Base-by-base conservation (phyloP, 306 rosid genomes). In the Datisca glomerata region DNA sequence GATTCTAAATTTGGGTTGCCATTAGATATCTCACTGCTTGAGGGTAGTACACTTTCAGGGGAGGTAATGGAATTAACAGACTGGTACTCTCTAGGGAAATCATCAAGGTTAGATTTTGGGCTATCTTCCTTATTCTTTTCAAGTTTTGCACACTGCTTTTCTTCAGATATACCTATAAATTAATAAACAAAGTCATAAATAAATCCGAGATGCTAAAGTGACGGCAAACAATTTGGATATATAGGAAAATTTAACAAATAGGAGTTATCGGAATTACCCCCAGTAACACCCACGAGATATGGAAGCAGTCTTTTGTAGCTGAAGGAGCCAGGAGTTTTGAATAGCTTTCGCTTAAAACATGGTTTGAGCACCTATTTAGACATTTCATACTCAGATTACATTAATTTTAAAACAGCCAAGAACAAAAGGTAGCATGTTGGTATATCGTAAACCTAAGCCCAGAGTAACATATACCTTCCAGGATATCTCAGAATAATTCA, bases 251-350 rank as follows among this genome's bases (percentile, higher is more conserved):
- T 18, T 10, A 23, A 53, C 25, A 24, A 2, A 11, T 2, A 27
- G 25, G 22, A 52, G 47, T 24, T 44, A n/a, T n/a, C n/a, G 58
- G 73, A 53, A 33, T 55, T 21, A 35, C 53, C 69, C 47, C 60
- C 40, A 3, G 25, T 11, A 20, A 60, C 42, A 34, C 64, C 61
- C 73, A 40, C 58, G 16, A 83, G 54, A 66, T n/a, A 81, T 4
- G 91, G 83, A 51, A 81, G 80, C 66, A 81, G 2, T 75, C 80
- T 72, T 55, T 58, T 49, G 63, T 83, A 87, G 65, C 73, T 69
- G 32, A 79, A 41, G 12, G 94, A 87, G 25, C 94, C 87, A 0
- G 86, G 93, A 13, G 66, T 64, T 57, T 61, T 83, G 58, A 74
- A 87, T 51, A 87, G 64, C 54, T 47, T 87, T 53, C 66, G 55